A percentile compares a stretch with the other conserved stretches of the same genome.
phyloP scores from a whole-genome alignment of 2,329 filamentous ascomycete genomes.

The Sporothrix mexicana region DNA sequence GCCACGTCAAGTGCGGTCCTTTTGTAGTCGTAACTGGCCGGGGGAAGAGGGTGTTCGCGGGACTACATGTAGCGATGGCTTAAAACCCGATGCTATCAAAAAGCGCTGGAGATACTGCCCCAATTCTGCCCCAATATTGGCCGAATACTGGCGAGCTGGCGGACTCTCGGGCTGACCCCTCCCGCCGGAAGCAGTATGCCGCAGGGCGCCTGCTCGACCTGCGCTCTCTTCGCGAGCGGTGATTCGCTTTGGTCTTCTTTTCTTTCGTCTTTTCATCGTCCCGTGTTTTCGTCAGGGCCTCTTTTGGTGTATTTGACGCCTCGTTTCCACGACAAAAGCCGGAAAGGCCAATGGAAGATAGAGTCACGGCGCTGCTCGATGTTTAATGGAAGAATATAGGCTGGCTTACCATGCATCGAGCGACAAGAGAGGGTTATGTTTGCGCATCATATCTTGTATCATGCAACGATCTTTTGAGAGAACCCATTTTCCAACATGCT shows the following conservation, averaged over 20 bases:
- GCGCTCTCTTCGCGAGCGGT: background rate
- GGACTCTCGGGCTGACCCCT: background rate
- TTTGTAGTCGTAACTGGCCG: background rate
- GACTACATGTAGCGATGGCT: no score
- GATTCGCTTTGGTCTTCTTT: background rate
- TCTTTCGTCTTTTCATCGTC: no score
- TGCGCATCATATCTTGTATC: no score
- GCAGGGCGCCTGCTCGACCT: background rate
- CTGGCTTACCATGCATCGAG: no score
- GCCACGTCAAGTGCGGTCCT: background rate
- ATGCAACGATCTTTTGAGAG: no score
- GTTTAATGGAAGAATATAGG: no score
- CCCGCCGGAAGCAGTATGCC: slow-evolving; percentile 10
- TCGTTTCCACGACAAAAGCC: background rate
- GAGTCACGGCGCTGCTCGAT: background rate
- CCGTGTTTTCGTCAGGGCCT: no score
- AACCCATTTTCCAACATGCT: no score
- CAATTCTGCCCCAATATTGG: background rate
- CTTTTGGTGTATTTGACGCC: no score
- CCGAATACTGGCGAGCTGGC: background rate
- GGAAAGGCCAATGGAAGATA: background rate
- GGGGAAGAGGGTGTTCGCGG: no score
- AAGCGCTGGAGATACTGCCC: background rate
- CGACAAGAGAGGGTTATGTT: no score
- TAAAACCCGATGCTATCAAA: background rate